Base-by-base conservation (phyloP, 1,284 basidiomycete genomes). In the Apiotrichum veenhuisii region DNA sequence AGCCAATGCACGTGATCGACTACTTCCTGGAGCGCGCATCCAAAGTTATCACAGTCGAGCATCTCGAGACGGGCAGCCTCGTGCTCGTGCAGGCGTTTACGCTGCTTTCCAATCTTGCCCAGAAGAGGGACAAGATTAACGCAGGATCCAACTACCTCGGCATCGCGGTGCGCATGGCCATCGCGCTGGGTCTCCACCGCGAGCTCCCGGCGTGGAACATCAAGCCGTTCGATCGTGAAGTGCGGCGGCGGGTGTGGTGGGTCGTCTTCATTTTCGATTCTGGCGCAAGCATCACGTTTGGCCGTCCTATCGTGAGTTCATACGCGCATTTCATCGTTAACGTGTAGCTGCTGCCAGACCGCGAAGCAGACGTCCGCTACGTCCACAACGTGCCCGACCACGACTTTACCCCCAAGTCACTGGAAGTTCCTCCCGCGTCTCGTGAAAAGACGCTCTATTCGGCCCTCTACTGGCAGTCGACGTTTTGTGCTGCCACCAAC, bases 231-330 rank as follows among this genome's bases (percentile, higher is more conserved):
- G 66, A 70, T 54, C 63, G 66, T 8, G 68, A 70, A 40, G 58
- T 61, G 5, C 42, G 67, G 22, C 61, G 68, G 5, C 61, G 68
- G 2, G 64, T 67, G 7, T 70, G 68, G 68, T 70, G 65, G 65
- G 59, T 60, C 1, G 42, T 70, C 8, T 67, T 55, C 55, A 58
- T 59, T 18, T 68, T 68, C 45, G 66, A 68, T 37, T 51, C 64
- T 10, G 66, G 65, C 22, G 63, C 61, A 12, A 52, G 56, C 34
- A 54, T 67, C 44, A 70, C 68, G 0, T 70, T 70, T 38, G 66
- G 66, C 1, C 58, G 66, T 1, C 66, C 68, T 3, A 64, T 67
- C 17, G 64, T 65, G 40, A 57, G 64, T 55, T 15, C 25, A 12
- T 20, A 20, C 3, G 12, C 14, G 5, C 14, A 12, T 17, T 33